phyloP scores from a whole-genome alignment of 768 basidiomycete genomes.

The Boletales sp. region DNA sequence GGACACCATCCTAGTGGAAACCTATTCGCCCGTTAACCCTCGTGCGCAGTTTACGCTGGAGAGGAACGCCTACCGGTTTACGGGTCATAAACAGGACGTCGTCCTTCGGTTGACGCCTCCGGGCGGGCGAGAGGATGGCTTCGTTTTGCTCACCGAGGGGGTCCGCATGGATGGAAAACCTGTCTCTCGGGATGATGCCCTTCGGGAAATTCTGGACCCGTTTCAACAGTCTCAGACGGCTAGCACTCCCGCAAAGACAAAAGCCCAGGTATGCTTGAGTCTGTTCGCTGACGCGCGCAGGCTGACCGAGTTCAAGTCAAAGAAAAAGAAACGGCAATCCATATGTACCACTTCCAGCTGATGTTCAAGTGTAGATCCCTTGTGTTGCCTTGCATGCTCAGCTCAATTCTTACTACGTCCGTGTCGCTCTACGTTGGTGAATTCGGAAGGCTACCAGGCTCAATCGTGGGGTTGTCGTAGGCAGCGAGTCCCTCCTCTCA shows the following conservation, averaged over 20 bases:
- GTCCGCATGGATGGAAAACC: slow-evolving; percentile 23
- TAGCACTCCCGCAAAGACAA: slow-evolving; percentile 11
- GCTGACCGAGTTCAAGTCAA: slow-evolving; percentile 12
- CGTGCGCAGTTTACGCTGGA: slow-evolving; percentile 24
- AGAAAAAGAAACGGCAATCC: slow-evolving; percentile 15
- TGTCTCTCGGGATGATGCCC: slow-evolving; percentile 16
- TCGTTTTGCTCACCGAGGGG: slow-evolving; percentile 21
- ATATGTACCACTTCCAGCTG: not conserved
- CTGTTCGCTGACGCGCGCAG: not conserved
- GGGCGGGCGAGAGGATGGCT: slow-evolving; percentile 16
- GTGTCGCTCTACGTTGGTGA: too few species aligned
- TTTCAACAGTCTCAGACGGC: slow-evolving; percentile 4
- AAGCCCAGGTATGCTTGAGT: slow-evolving; percentile 12
- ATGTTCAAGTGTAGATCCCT: not conserved
- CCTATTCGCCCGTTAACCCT: slow-evolving; percentile 16
- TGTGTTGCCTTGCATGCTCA: too few species aligned
- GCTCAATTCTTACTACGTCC: too few species aligned
- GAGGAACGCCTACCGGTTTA: slow-evolving; percentile 21
- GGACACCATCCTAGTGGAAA: slow-evolving; percentile 26
- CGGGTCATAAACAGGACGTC: slow-evolving; percentile 15
- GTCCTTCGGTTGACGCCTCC: slow-evolving; percentile 16
- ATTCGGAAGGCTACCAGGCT: too few species aligned
- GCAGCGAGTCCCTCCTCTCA: too few species aligned
- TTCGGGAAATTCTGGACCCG: slow-evolving; percentile 20
- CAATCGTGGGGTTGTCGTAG: too few species aligned